Base-by-base conservation (phyloP, 2,329 filamentous ascomycete species). In the Verticillium tricorpus region DNA sequence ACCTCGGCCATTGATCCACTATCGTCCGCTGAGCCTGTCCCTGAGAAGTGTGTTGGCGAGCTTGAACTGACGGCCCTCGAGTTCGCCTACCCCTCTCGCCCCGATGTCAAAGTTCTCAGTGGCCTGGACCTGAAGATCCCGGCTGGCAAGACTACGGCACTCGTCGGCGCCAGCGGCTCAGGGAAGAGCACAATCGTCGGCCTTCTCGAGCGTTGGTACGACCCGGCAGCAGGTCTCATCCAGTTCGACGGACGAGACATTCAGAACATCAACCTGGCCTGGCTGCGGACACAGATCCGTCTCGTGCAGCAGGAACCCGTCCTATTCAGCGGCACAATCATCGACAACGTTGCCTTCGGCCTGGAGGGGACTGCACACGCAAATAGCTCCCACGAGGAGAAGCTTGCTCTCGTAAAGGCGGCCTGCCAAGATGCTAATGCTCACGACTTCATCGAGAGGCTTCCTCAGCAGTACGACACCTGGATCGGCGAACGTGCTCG, bases 1-100 rank as follows among this genome's bases (percentile, higher is more conserved):
- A 31, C 61, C 3, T 71, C 70, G 1, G 56, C 65, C 0, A 71
- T 70, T 45, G 60, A 73, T 56, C 66, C 70, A 0, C 66, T 68
- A 3, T 25, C 25, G 25, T 25, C 25, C 19, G 60, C 64, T 14
- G 57, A 58, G 7, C 8, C 22, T n/a, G 57, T 37, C 37, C 25
- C 25, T 2, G 57, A 58, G 25, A 58, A 19, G 25, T n/a, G 62
- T 65, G 1, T 32, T 31, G 70, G 70, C 0, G 5, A 54, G 3
- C 81, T 90, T 59, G 84, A 89, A 68, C 80, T 91, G 56, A 78
- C 79, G 60, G 77, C 85, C 63, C 78, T 90, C 67, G 85, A 83
- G 65, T 88, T 89, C 69, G 85, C 88, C 66, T 91, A 91, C 65
- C 88, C 88, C 9, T 89, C 86, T 5, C 80, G 88, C 1, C 85